Evolutionary conservation across 2,329 filamentous ascomycete genomes (phyloP).

Genomic region (Ambrosiella cleistominuta): DNA sequence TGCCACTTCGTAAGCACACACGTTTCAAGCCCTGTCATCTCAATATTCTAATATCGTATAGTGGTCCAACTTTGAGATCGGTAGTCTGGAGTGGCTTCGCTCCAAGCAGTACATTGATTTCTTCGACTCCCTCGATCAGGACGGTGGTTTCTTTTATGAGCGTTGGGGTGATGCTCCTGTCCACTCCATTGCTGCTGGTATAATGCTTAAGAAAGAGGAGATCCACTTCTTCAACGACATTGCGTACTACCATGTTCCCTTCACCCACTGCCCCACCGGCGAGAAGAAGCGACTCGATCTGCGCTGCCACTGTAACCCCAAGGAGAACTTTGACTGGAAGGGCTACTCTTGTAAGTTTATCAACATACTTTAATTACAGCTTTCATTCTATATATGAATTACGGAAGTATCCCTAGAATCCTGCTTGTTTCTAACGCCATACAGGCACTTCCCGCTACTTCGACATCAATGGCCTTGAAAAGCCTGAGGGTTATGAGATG

Average conservation of each 20-base stretch:
- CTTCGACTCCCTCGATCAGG: slow-evolving; percentile 72
- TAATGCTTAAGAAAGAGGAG: slow-evolving; percentile 81
- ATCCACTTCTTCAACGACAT: slow-evolving; percentile 99
- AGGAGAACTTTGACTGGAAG: slow-evolving; percentile 99
- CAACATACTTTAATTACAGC: slow-evolving; percentile 12
- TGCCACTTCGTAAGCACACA: slow-evolving; percentile 74
- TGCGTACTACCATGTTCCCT: slow-evolving; percentile 92
- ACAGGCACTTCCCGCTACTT: slow-evolving; percentile 59
- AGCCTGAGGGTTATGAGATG: slow-evolving; percentile 71
- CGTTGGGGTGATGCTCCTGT: slow-evolving; percentile 96
- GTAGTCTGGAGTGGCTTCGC: slow-evolving; percentile 82
- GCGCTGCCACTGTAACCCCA: slow-evolving; percentile 86
- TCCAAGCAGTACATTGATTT: slow-evolving; percentile 78
- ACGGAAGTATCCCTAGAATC: neutral
- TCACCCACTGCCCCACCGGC: slow-evolving; percentile 89
- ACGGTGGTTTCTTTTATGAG: slow-evolving; percentile 98
- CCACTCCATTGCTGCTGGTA: slow-evolving; percentile 82
- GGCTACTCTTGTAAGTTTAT: slow-evolving; percentile 72
- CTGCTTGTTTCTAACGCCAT: neutral
- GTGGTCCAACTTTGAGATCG: slow-evolving; percentile 99
- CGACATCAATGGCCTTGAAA: slow-evolving; percentile 61
- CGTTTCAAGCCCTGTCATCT: neutral
- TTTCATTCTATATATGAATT: neutral
- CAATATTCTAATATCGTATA: slow-evolving; percentile 25
- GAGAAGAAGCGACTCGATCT: slow-evolving; percentile 70